Evolutionary conservation across 768 basidiomycete genomes (phyloP).

Genomic region (Rhodosporidiobolus odoratus): DNA sequence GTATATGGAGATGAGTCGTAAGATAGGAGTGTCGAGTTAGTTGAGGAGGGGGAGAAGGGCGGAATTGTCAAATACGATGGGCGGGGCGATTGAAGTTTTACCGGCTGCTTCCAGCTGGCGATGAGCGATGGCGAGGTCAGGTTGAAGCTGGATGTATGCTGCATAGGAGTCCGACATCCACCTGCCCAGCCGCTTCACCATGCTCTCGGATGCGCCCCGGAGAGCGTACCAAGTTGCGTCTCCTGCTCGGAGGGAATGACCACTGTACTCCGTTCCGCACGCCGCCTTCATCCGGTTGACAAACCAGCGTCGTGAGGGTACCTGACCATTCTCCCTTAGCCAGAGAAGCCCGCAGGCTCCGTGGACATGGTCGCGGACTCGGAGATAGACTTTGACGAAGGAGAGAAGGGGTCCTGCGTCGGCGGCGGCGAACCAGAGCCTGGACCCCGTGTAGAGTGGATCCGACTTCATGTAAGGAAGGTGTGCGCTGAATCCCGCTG

Average conservation of each 20-base stretch:
- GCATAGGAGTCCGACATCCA: not conserved
- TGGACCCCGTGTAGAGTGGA: not conserved
- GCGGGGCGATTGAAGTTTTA: too few relatives aligned
- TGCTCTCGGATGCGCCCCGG: not conserved
- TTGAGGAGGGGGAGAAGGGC: too few relatives aligned
- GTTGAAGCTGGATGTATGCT: not conserved
- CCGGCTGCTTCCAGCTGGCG: not conserved
- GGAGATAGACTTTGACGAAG: not conserved
- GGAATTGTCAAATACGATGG: too few relatives aligned
- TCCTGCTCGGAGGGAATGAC: not conserved
- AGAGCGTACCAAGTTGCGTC: not conserved
- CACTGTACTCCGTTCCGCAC: not conserved
- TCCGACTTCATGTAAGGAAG: not conserved
- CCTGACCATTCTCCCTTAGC: slow-evolving; percentile 45
- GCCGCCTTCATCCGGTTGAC: not conserved
- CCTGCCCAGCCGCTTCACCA: not conserved
- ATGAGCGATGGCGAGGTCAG: not conserved
- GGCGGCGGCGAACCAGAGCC: not conserved
- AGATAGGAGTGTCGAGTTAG: too few relatives aligned
- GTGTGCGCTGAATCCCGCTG: not conserved
- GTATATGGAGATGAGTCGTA: too few relatives aligned
- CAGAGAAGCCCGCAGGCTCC: not conserved
- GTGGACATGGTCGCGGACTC: not conserved
- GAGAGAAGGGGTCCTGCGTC: not conserved
- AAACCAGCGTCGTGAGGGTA: not conserved